Conservation (phyloP, 495 filamentous ascomycete species). For the Oidiodendron maius region DNA sequence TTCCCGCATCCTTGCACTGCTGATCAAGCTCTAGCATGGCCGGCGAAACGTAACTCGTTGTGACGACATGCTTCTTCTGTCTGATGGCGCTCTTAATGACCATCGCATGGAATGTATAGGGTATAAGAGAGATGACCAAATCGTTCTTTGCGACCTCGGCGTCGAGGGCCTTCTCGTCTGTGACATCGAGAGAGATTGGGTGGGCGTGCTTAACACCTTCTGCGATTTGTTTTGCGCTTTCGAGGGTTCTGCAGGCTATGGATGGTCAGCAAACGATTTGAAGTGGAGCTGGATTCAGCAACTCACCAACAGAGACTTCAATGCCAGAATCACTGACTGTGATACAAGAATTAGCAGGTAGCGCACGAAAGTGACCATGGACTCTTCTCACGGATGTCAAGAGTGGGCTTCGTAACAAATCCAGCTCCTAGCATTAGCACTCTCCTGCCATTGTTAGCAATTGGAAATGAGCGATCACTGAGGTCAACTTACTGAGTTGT, state of each 20-base stretch:
- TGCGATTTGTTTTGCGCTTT: slow-evolving; percentile 67
- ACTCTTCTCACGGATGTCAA: too few species aligned
- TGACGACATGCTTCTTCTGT: slow-evolving; percentile 92
- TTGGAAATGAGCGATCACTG: background rate
- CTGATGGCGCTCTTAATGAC: slow-evolving; percentile 95
- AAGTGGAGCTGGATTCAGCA: background rate
- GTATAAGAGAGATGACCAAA: slow-evolving; percentile 78
- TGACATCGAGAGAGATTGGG: slow-evolving; percentile 80
- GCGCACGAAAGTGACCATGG: too few species aligned
- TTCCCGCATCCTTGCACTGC: slow-evolving; percentile 82
- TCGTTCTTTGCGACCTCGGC: slow-evolving; percentile 70
- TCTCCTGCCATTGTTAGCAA: background rate
- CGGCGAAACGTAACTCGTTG: slow-evolving; percentile 89
- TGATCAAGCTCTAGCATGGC: slow-evolving; percentile 87
- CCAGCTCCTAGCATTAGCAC: background rate
- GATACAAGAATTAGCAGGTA: too few species aligned
- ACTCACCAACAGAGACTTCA: slow-evolving; percentile 6
- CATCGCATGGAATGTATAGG: slow-evolving; percentile 84
- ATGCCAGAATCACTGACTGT: slow-evolving; percentile 6
- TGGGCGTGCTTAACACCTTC: slow-evolving; percentile 63
- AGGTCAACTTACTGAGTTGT: background rate
- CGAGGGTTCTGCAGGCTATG: slow-evolving; percentile 78
- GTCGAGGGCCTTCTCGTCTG: slow-evolving; percentile 66
- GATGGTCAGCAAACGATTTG: background rate
- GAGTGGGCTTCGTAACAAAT: background rate